These are phyloP conservation scores for Russula vinacea DNA, from an alignment of 768 basidiomycete genomes.

Conservation along the genomic window DNA sequence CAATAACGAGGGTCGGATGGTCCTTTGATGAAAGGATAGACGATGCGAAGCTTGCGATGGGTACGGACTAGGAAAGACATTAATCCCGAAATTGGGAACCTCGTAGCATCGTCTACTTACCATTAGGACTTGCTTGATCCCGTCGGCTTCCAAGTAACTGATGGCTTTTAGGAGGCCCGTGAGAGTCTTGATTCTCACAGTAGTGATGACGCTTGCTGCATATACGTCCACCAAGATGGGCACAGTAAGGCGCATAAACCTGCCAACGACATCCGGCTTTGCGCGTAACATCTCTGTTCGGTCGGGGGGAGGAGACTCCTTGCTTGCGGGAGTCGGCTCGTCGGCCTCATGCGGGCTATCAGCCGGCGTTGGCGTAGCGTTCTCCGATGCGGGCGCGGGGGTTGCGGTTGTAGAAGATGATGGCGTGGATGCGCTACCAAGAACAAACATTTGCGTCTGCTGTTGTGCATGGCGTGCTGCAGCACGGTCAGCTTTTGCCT, in stretches of 20 bases:
- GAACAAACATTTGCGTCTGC: slow-evolving; percentile 20
- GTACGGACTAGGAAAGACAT: slow-evolving; percentile 63
- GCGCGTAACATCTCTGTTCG: slow-evolving; percentile 74
- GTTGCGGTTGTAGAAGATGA: slow-evolving; percentile 26
- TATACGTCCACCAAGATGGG: slow-evolving; percentile 98
- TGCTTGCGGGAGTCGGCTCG: slow-evolving; percentile 26
- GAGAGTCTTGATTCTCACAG: slow-evolving; percentile 85
- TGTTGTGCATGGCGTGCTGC: slow-evolving; percentile 55
- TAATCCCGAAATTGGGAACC: slow-evolving; percentile 3
- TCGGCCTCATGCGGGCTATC: slow-evolving; percentile 32
- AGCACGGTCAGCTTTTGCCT: slow-evolving; percentile 76
- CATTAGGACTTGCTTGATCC: slow-evolving; percentile 69
- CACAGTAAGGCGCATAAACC: slow-evolving; percentile 84
- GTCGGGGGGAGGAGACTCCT: slow-evolving; percentile 45
- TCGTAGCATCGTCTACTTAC: slow-evolving; percentile 45
- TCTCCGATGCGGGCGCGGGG: slow-evolving; percentile 37
- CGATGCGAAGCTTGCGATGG: slow-evolving; percentile 92
- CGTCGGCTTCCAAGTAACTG: slow-evolving; percentile 78
- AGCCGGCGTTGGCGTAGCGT: slow-evolving; percentile 36
- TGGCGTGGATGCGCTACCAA: slow-evolving; percentile 12
- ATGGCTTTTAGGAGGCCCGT: slow-evolving; percentile 87
- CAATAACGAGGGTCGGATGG: slow-evolving; percentile 79
- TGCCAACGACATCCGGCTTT: slow-evolving; percentile 69
- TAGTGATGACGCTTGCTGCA: slow-evolving; percentile 89
- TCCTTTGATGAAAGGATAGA: slow-evolving; percentile 92